These are phyloP conservation scores for Ottelia alismoides DNA, from an alignment of 106 monocot species.

Conservation along the genomic window DNA sequence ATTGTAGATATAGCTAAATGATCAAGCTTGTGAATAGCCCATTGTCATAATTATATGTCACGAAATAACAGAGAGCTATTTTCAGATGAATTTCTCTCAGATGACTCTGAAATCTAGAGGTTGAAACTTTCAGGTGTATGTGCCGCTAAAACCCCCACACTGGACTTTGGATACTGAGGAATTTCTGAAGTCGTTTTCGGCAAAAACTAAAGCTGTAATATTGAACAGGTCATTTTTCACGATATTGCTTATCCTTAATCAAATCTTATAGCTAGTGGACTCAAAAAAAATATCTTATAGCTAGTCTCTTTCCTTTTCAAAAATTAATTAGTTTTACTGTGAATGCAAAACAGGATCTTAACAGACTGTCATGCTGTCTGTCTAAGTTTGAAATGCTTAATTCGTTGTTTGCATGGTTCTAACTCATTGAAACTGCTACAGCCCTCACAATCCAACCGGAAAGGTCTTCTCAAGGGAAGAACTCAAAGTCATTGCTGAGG, in stretches of 20 bases:
- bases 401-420: neutral
- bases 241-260: neutral
- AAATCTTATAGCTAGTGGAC: neutral
- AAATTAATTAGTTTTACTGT: too few species aligned
- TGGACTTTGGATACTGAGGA: constrained; percentile 65
- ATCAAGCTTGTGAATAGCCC: too few species aligned
- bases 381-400: neutral
- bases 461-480: constrained; percentile 78
- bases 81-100: too few species aligned
- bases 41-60: too few species aligned
- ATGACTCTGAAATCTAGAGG: too few species aligned
- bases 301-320: too few species aligned
- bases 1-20: too few species aligned
- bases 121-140: constrained; percentile 94
- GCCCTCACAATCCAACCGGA: constrained; percentile 97
- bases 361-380: too few species aligned
- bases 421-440: constrained; percentile 18
- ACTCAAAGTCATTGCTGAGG: constrained; percentile 67
- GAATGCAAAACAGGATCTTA: too few species aligned
- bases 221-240: constrained; percentile 59
- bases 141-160: constrained; percentile 60
- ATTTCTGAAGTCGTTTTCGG: constrained; percentile 54
- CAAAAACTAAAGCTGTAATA: constrained; percentile 73
- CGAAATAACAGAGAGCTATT: too few species aligned
- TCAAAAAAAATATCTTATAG: too few species aligned